Conservation (phyloP, 768 basidiomycete genomes). For the Leccinum rimulosum region DNA sequence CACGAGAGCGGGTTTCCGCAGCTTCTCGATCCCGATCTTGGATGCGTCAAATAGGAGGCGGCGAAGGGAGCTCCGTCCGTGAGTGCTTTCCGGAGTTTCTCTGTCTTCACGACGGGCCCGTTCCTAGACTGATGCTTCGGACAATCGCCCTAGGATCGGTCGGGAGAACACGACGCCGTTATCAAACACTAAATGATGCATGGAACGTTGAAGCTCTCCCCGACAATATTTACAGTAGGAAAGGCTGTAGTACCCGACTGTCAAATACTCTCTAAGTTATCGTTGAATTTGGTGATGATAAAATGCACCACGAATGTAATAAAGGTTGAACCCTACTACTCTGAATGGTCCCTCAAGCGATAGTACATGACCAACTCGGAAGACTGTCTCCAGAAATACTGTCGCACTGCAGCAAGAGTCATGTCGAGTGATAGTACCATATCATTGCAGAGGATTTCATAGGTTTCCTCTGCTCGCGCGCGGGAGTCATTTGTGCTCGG, state of each 20-base stretch:
- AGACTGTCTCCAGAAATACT: constrained; percentile 82
- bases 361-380: constrained; percentile 77
- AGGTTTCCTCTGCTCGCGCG: constrained; percentile 58
- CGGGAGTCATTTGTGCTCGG: constrained; percentile 22
- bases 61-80: constrained; percentile 26
- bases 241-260: constrained; percentile 1
- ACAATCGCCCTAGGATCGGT: not conserved
- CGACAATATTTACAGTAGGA: not conserved
- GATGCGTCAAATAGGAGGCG: constrained; percentile 49
- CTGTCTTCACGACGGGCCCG: constrained; percentile 25
- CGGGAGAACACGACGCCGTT: not conserved
- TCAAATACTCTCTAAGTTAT: constrained; percentile 27
- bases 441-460: constrained; percentile 90
- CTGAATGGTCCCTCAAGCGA: constrained; percentile 41
- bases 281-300: not conserved
- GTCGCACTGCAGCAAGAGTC: constrained; percentile 87
- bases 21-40: constrained; percentile 43
- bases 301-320: not conserved
- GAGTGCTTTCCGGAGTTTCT: constrained; percentile 22
- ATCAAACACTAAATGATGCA: not conserved
- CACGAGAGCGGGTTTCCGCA: constrained; percentile 54
- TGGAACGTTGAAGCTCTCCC: not conserved
- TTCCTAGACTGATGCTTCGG: not conserved
- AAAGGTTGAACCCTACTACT: constrained; percentile 1
- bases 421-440: constrained; percentile 79